phyloP scores from a whole-genome alignment of 148 eudicot species.

The Gaultheria prostrata region DNA sequence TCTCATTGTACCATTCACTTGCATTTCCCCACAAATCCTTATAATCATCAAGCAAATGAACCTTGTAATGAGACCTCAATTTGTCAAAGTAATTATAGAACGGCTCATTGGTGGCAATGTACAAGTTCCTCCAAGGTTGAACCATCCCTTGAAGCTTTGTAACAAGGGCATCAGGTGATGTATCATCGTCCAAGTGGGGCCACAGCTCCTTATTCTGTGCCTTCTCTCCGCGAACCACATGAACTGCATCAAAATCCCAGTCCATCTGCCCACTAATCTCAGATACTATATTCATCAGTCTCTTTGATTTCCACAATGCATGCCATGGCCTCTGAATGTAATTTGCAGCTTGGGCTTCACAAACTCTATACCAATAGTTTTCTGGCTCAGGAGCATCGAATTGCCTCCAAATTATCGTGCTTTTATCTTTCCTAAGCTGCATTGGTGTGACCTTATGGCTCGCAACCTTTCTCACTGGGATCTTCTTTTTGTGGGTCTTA shows the following conservation, averaged over 20 bases:
- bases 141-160: constrained; percentile 54
- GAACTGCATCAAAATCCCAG: constrained; percentile 95
- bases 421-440: constrained; percentile 73
- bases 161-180: constrained; percentile 76
- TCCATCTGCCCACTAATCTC: constrained; percentile 91
- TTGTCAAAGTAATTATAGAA: constrained; percentile 88
- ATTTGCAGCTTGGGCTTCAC: constrained; percentile 78
- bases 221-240: constrained; percentile 89
- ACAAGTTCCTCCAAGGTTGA: constrained; percentile 78
- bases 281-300: constrained; percentile 93
- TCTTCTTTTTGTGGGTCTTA: constrained; percentile 61
- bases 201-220: constrained; percentile 75
- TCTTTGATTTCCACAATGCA: constrained; percentile 93
- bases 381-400: constrained; percentile 92
- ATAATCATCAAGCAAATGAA: constrained; percentile 94
- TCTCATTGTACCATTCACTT: constrained; percentile 95
- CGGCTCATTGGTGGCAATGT: constrained; percentile 88
- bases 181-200: constrained; percentile 87
- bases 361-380: constrained; percentile 92
- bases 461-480: constrained; percentile 59
- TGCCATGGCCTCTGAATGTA: constrained; percentile 88
- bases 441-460: constrained; percentile 69
- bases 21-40: constrained; percentile 80
- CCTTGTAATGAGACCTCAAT: constrained; percentile 84
- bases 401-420: constrained; percentile 89